Percentiles rank a stretch among this genome's conserved stretches.
These are phyloP conservation scores for Punica granatum DNA, from an alignment of 345 rosid genomes.

Conservation along the genomic window DNA sequence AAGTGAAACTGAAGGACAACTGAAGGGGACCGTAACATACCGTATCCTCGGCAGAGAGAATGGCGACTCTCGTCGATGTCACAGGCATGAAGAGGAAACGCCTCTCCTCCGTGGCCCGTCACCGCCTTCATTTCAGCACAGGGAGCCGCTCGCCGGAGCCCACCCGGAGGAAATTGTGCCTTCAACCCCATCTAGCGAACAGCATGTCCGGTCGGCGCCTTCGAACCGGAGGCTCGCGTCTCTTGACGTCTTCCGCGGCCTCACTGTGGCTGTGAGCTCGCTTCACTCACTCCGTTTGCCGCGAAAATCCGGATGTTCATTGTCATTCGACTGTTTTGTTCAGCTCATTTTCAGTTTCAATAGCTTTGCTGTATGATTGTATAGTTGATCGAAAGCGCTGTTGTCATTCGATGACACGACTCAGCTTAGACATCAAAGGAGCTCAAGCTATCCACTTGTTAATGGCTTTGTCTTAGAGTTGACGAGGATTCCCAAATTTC, in stretches of 20 bases:
- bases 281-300: neutral
- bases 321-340: neutral
- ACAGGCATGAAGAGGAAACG: neutral
- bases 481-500: neutral
- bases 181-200: constrained; percentile 1
- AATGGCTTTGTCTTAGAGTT: neutral
- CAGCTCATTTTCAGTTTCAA: neutral
- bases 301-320: neutral
- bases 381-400: neutral
- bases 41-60: neutral
- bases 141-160: neutral
- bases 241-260: constrained; percentile 57
- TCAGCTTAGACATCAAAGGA: neutral
- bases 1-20: no score
- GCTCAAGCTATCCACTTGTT: neutral
- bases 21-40: no score
- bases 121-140: neutral
- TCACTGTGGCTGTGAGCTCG: constrained; percentile 40
- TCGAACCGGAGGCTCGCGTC: constrained; percentile 36
- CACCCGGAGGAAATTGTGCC: constrained; percentile 10
- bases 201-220: neutral
- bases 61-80: constrained; percentile 14
- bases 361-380: neutral
- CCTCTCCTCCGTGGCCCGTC: constrained; percentile 7
- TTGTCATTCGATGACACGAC: neutral